Base-by-base conservation (phyloP, 1,284 basidiomycete genomes). In the Ustilago sp. region DNA sequence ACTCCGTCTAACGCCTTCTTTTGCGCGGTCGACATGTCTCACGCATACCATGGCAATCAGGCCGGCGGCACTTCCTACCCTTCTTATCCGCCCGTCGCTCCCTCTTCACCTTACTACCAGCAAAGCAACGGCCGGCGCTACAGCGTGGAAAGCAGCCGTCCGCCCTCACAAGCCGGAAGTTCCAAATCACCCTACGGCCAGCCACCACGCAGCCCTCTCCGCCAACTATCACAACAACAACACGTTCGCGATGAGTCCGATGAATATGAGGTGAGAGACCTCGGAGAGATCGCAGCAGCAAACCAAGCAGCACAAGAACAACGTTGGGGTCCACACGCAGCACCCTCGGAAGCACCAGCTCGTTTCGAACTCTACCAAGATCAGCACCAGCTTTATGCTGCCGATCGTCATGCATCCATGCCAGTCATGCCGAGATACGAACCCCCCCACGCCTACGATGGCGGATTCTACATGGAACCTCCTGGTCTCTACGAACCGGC, bases 251-350 rank as follows among this genome's bases (percentile, higher is more conserved):
- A 53, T 1, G 64, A 69, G 28, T 74, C 63, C 45, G 72, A 77
- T 47, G 83, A 77, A 45, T 83, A 74, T 68, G 73, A 68, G 43
- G 72, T 72, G 57, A 76, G 74, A 53, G 66, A 72, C 34, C 69
- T 74, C 17, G 78, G 60, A 45, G 77, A 73, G 54, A 75, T 63
- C 38, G 67, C 75, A 35, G 68, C 68, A 8, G 75, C 66, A 34
- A 77, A 77, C 28, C 71, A 74, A 43, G 75, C 71, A 8, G 71
- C 69, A 5, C 74, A 77, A 51, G 74, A 77, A 53, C 69, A 63
- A 19, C 57, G 50, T 0, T 73, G 69, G 74, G 74, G 69, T 19
- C 66, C 69, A 9, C 69, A 73, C 35, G 43, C 74, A 13, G 63
- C 74, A 9, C 67, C 63, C 2, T 77, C 74, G 3, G 74, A 77